Percentiles rank a stretch among this genome's conserved stretches.
These are phyloP conservation scores for Chiua virens DNA, from an alignment of 768 basidiomycete species.

Conservation along the genomic window DNA sequence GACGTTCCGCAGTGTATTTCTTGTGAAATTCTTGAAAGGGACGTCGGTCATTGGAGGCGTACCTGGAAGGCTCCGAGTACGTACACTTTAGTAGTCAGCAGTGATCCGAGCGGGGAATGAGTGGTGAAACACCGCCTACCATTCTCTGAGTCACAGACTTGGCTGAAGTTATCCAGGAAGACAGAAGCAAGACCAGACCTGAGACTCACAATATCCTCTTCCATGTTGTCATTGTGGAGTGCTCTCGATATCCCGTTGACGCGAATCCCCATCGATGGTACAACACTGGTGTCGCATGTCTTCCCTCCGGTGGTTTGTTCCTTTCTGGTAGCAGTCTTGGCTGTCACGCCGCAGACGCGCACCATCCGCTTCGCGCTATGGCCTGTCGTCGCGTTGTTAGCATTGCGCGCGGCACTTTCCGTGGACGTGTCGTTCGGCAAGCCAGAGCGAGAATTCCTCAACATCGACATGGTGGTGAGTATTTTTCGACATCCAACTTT, in stretches of 20 bases:
- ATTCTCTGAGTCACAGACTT: too few species aligned
- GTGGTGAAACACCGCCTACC: too few species aligned
- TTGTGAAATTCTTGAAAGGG: too few species aligned
- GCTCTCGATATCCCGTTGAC: slow-evolving; percentile 5
- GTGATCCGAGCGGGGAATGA: too few species aligned
- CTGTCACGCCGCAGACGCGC: slow-evolving; percentile 46
- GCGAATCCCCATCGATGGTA: slow-evolving; percentile 27
- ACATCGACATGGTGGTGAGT: slow-evolving; percentile 13
- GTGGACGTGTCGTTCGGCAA: slow-evolving; percentile 5
- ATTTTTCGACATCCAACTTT: not conserved
- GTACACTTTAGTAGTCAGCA: too few species aligned
- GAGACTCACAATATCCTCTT: not conserved
- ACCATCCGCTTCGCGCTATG: slow-evolving; percentile 44
- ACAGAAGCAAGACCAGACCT: not conserved
- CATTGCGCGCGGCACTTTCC: slow-evolving; percentile 38
- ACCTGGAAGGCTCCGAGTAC: too few species aligned
- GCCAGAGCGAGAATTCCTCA: slow-evolving; percentile 1
- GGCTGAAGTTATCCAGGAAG: too few species aligned
- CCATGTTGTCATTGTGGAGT: not conserved
- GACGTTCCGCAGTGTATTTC: too few species aligned
- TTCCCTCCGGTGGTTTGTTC: slow-evolving; percentile 45
- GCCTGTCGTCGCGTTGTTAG: slow-evolving; percentile 43
- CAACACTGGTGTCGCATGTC: slow-evolving; percentile 37
- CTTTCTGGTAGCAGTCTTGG: slow-evolving; percentile 50
- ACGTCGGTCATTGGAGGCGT: too few species aligned